Evolutionary conservation across 305 asterid genomes (phyloP), one percentile per base, ranked within the genome.

Genomic region (Fraxinus sp.): DNA sequence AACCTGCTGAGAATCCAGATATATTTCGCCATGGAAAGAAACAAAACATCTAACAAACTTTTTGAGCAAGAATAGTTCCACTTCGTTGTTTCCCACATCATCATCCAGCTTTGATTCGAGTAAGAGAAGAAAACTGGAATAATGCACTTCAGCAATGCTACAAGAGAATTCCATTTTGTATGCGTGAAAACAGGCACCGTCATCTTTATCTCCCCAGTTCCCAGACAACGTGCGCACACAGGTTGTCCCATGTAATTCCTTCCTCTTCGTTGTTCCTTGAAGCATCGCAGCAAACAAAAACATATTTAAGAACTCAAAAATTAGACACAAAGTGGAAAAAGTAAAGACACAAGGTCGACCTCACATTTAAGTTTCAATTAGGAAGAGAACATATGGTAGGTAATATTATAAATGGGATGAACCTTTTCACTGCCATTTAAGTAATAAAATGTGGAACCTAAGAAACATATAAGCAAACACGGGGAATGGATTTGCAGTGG

Each of bases 261-360:
- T 95, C 87, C 98, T 93, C 93, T 94, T 97, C 59, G 98, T 97
- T 39, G 97, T 91, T 81, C 99, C 98, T 97, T 85, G 62, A 88
- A 83, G 79, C 87, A 86, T 80, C 35, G 81, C 79, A 84, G 80
- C 37, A 78, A 78, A 81, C 62, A 57, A 16, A 84, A 44, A 78
- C 28, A 11, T 28, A 22, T 28, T 81, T 62, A 83, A 9, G 41
- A 55, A 5, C 33, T 76, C 44, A 41, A 85, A 52, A 80, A 7
- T 64, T 64, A 49, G 71, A 81, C 33, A 81, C 62, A 11, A 62
- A 30, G 18, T 72, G 81, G 84, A 83, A 74, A 32, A 79, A 32
- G n/a, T 71, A 77, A 64, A 68, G 39, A 68, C 36, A 9, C 6
- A 5, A 64, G 74, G 36, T 26, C 16, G 36, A 6, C 36, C 35